Base-by-base conservation (phyloP, 139 green algal species). In the Chlorella sorokiniana region DNA sequence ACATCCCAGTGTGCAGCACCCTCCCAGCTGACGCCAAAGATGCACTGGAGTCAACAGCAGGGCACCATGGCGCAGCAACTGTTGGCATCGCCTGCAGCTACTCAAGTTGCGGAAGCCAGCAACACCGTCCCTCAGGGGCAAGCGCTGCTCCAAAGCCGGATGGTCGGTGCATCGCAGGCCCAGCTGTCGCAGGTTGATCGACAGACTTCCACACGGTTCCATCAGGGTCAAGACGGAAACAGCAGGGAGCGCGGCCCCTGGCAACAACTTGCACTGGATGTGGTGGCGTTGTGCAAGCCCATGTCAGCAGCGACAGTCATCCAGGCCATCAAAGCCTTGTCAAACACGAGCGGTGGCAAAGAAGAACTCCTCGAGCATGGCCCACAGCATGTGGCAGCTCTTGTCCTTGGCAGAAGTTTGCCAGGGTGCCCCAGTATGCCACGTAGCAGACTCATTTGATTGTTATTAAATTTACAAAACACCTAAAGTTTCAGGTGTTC, bases 401-500 rank as follows among this genome's bases (percentile, higher is more conserved):
- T 29, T 65, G 56, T 65, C 6, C 56, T 10, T 6, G n/a, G 56
- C 22, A n/a, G n/a, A n/a, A n/a, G n/a, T n/a, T n/a, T n/a, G n/a
- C n/a, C n/a, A n/a, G n/a, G n/a, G n/a, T n/a, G n/a, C n/a, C n/a
- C n/a, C n/a, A n/a, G n/a, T n/a, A n/a, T n/a, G n/a, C n/a, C n/a
- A n/a, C n/a, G n/a, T n/a, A n/a, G n/a, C n/a, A n/a, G n/a, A n/a
- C n/a, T n/a, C n/a, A n/a, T n/a, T n/a, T n/a, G n/a, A n/a, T n/a
- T n/a, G n/a, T n/a, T n/a, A n/a, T n/a, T n/a, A n/a, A n/a, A n/a
- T 67, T n/a, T n/a, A n/a, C n/a, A n/a, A 33, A 33, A 68, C 61
- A 38, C 61, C 61, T 27, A 83, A 1, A 83, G 67, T 67, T 83
- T 83, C 41, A 83, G 40, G 42, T 69, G 78, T 6, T 65, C 27